phyloP scores from a whole-genome alignment of 106 monocot genomes.

The Platanthera guangdongensis region DNA sequence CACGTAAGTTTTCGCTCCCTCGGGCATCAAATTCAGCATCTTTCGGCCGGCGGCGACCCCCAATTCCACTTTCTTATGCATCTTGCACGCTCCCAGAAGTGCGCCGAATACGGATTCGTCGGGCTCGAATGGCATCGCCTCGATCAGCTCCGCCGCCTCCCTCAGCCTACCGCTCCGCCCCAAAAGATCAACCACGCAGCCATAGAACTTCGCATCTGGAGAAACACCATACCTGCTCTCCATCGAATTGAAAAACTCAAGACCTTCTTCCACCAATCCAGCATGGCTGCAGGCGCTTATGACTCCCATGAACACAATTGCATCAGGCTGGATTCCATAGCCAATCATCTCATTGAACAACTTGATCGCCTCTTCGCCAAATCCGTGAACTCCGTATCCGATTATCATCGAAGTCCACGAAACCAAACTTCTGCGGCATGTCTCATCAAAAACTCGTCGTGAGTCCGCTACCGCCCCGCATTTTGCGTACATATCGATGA shows the following conservation, averaged over 20 bases:
- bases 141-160: slow-evolving; percentile 45
- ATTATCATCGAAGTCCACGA: slow-evolving; percentile 71
- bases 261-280: slow-evolving; percentile 61
- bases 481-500: slow-evolving; percentile 79
- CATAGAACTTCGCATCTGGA: slow-evolving; percentile 56
- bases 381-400: slow-evolving; percentile 58
- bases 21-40: slow-evolving; percentile 39
- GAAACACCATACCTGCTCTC: slow-evolving; percentile 13
- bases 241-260: slow-evolving; percentile 51
- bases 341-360: slow-evolving; percentile 52
- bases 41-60: slow-evolving; percentile 45
- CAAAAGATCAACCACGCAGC: slow-evolving; percentile 65
- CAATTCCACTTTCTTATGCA: slow-evolving; percentile 36
- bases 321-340: slow-evolving; percentile 30
- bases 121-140: slow-evolving; percentile 49
- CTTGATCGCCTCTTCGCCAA: slow-evolving; percentile 43
- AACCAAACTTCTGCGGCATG: slow-evolving; percentile 35
- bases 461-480: slow-evolving; percentile 48
- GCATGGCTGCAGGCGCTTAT: slow-evolving; percentile 74
- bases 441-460: slow-evolving; percentile 38
- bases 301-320: slow-evolving; percentile 47
- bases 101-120: slow-evolving; percentile 75
- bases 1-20: slow-evolving; percentile 38
- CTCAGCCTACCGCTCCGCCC: slow-evolving; percentile 60
- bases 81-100: slow-evolving; percentile 64